phyloP scores from a whole-genome alignment of 2,329 filamentous ascomycete species.

The Arthrocladium fulminans region DNA sequence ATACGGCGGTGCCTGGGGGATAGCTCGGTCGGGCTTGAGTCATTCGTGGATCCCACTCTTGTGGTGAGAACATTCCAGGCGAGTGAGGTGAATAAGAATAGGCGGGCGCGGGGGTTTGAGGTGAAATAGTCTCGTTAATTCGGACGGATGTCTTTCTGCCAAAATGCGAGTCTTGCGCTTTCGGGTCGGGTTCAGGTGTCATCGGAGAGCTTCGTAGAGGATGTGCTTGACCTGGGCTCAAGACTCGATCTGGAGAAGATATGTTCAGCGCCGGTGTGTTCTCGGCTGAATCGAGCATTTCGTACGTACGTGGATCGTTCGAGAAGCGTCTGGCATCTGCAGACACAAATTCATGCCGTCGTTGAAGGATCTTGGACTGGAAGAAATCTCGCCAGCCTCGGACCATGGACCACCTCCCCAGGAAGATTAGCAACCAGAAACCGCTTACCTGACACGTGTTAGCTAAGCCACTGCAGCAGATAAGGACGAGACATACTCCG shows the following conservation, averaged over 20 bases:
- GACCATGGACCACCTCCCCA: conserved; percentile 77
- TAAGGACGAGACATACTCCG: conserved; percentile 48
- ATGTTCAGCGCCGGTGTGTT: conserved; percentile 21
- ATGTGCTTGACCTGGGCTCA: conserved; percentile 21
- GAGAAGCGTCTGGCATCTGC: conserved; percentile 64
- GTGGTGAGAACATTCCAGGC: conserved; percentile 23
- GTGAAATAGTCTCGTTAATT: conserved; percentile 18
- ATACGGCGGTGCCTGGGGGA: conserved; percentile 5
- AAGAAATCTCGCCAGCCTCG: conserved; percentile 68
- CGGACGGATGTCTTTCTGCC: conserved; percentile 18
- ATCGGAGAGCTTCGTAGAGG: conserved; percentile 25
- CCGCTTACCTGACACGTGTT: conserved; percentile 58
- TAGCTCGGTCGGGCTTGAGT: conserved; percentile 14
- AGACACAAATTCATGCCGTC: conserved; percentile 73
- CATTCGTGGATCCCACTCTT: conserved; percentile 18
- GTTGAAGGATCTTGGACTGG: conserved; percentile 37
- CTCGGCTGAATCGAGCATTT: conserved; percentile 53
- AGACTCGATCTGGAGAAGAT: conserved; percentile 16
- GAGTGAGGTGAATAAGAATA: conserved; percentile 30
- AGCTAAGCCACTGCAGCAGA: conserved; percentile 17
- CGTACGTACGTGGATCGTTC: conserved; percentile 59
- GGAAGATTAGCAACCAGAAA: conserved; percentile 72
- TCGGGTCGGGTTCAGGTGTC: conserved; percentile 28
- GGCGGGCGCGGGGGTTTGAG: conserved; percentile 33
- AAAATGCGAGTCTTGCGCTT: conserved; percentile 24